phyloP scores from a whole-genome alignment of 2,329 filamentous ascomycete genomes.

The Alternaria burnsii region DNA sequence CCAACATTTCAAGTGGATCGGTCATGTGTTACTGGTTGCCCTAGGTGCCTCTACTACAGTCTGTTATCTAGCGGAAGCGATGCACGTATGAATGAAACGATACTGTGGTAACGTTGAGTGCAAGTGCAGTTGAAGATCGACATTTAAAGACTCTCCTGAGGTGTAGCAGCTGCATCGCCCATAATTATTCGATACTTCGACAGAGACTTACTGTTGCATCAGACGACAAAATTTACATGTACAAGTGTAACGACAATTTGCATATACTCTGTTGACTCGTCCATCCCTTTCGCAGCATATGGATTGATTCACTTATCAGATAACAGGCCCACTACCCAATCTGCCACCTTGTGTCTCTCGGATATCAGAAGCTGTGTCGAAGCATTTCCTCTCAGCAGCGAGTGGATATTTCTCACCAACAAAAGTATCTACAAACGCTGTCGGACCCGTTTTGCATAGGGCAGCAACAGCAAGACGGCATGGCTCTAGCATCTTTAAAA shows the following conservation, averaged over 20 bases:
- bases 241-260: neutral
- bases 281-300: neutral
- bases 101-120: neutral
- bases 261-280: neutral
- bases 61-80: neutral
- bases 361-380: neutral
- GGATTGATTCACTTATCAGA: neutral
- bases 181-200: neutral
- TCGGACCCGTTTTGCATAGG: neutral
- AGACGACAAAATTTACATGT: too few relatives aligned
- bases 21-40: neutral
- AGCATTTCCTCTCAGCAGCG: neutral
- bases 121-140: neutral
- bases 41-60: neutral
- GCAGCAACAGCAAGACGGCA: neutral
- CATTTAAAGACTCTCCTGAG: neutral
- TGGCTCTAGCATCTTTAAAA: neutral
- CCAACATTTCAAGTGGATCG: neutral
- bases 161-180: neutral
- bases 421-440: conserved; percentile 5
- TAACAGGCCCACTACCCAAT: neutral
- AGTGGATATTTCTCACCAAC: neutral
- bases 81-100: neutral
- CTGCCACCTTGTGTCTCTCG: neutral
- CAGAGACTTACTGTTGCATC: neutral